These are phyloP conservation scores for Phytopythium mirpurense DNA, from an alignment of 352 stramenopile species.

Conservation along the genomic window DNA sequence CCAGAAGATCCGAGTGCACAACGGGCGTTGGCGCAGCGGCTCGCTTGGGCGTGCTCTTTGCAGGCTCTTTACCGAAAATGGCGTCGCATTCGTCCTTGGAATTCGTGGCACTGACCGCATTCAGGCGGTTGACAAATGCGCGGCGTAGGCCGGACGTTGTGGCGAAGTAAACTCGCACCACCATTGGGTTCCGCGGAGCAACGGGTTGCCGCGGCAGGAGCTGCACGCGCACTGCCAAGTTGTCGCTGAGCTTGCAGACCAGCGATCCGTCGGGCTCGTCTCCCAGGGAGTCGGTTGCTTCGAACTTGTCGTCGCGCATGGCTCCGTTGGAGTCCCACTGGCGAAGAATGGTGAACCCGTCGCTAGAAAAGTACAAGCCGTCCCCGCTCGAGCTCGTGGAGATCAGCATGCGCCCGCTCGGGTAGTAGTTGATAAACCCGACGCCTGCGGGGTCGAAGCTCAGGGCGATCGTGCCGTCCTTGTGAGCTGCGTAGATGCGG, in stretches of 20 bases:
- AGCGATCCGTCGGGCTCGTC: constrained; percentile 38
- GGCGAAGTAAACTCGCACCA: constrained; percentile 47
- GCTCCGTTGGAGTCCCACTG: constrained; percentile 44
- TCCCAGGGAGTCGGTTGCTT: constrained; percentile 22
- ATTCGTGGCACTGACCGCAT: constrained; percentile 16
- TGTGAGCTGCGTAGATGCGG: constrained; percentile 64
- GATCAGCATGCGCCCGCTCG: constrained; percentile 64
- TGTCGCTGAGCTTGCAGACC: constrained; percentile 43
- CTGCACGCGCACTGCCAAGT: constrained; percentile 33
- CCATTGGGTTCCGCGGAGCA: constrained; percentile 16
- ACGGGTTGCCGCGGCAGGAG: constrained; percentile 7
- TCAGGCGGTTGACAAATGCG: constrained; percentile 40
- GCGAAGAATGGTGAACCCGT: constrained; percentile 36
- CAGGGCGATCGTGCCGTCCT: constrained; percentile 56
- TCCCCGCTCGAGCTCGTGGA: constrained; percentile 64
- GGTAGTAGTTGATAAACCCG: constrained; percentile 76
- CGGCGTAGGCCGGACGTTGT: constrained; percentile 32
- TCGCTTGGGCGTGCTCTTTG: constrained; percentile 6
- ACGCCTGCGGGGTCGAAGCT: constrained; percentile 64
- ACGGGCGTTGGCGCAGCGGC: constrained; percentile 10
- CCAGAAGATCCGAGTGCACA: constrained; percentile 26
- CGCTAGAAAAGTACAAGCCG: constrained; percentile 47
- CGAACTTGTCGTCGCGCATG: constrained; percentile 38
- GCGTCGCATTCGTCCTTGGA: constrained; percentile 21
- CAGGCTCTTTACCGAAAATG: constrained; percentile 30